Base-by-base conservation (phyloP, 2,329 filamentous ascomycete species). In the Penicillium sp. region DNA sequence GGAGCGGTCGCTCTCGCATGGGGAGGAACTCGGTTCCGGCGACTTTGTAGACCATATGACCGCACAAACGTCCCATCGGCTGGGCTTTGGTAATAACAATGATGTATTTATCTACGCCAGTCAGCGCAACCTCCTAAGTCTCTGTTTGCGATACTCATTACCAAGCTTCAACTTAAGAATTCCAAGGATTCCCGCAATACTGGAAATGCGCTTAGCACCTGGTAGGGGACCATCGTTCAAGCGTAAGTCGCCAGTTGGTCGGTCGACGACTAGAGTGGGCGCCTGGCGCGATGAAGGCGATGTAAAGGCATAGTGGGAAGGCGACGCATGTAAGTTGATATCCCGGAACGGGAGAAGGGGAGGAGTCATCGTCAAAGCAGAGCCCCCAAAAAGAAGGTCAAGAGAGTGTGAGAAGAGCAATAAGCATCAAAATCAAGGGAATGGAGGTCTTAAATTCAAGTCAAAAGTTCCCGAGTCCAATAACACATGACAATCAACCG, bases 21-120 rank as follows among this genome's bases (percentile, higher is more conserved):
- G 93, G 91, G 30, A 99, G 80, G 69, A 99, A 89, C 66, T 99
- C 93, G 56, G 92, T 95, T 12, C 89, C 80, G 60, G 89, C 77
- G 60, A 99, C 82, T 72, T 89, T 95, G 80, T 97, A 97, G 25
- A 97, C 84, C 84, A 93, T 95, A 71, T 99, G 89, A 55, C 93
- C 93, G 72, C 92, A 93, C 60, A 99, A 80, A 48, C 91, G 83
- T 53, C 92, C 93, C 72, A 97, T 84, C 31, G 90, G 87, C 67
- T 91, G 84, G 48, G 90, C 88, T 73, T 99, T 97, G 61, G 88
- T 96, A 70, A 99, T 95, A 65, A 95, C 81, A 66, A 99, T 88
- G 65, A 95, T 86, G 79, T 99, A 99, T 73, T 95, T 97, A 79
- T 99, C 82, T 84, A 44, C 14, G 13, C 36, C 55, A 36, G 62